Evolutionary conservation across 1,284 basidiomycete genomes (phyloP), one percentile per base, ranked within the genome.

Genomic region (Tylopilus microsporus): DNA sequence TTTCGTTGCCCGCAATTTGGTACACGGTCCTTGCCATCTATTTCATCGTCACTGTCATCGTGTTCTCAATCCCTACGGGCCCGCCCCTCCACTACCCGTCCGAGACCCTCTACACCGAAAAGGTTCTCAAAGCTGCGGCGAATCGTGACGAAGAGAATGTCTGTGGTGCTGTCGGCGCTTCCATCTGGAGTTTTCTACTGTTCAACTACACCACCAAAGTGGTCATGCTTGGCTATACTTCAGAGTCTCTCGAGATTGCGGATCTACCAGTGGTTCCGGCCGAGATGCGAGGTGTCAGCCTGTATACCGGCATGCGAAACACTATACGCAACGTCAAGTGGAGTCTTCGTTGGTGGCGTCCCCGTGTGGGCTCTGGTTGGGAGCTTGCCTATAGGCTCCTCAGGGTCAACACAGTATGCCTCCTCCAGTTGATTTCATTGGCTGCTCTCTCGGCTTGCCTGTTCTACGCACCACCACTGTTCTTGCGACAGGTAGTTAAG

Each of bases 201-300:
- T 95, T 94, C 73, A 85, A 84, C 15, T 94, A 92, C 70, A 91
- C 88, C 32, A 91, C 89, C 2, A 86, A 87, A 62, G 89, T 94
- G 9, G 84, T 94, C 58, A 85, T 86, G 81, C 84, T 91, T 49
- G 91, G 91, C 5, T 85, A 91, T 70, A 79, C 78, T 10, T 78
- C 86, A 5, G 79, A 82, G 59, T 87, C 83, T 57, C 80, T 94
- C 58, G 90, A 94, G 66, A 91, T 93, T 25, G 90, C 85, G 62
- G 92, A 94, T 70, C 75, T 94, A 48, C 92, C 92, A 2, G 84
- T 94, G 55, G 79, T 94, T 10, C 83, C 86, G 0, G 82, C 79
- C 0, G 71, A 81, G 63, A 86, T 92, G 82, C 87, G 92, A 55
- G 80, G 86, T 0, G 80, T 85, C 3, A 70, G 72, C 62, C 79